Base-by-base conservation (phyloP, 2,329 filamentous ascomycete species). In the Colletotrichum brevisporum region DNA sequence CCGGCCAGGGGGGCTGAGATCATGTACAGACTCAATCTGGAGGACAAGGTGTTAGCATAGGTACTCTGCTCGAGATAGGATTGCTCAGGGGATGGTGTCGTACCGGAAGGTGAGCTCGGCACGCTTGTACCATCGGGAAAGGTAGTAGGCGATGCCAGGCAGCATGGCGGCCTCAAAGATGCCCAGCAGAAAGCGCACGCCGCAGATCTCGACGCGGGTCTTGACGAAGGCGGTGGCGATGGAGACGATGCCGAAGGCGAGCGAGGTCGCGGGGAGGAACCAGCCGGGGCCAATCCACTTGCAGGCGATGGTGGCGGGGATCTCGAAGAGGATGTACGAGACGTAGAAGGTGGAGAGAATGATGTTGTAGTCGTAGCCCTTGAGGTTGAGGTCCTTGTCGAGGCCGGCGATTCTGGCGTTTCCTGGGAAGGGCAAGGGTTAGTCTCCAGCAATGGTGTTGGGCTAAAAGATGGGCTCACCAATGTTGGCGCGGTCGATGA, bases 401-500 rank as follows among this genome's bases (percentile, higher is more conserved):
- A 93, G 81, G 0, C 90, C 90, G 4, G 90, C 90, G 18, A 93
- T 81, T 71, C 85, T 86, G 2, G 90, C 91, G 76, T 93, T 93
- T n/a, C 90, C 89, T 91, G 48, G 1, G 31, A 36, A 10, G 31
- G 31, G 31, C 2, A 9, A 5, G n/a, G 10, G 36, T 63, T 12
- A 57, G 36, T 8, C 15, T 21, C 21, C 5, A 13, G n/a, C 0
- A 2, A 10, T 1, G 16, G 2, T 10, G 21, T 1, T 5, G 15
- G n/a, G 4, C 1, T n/a, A 1, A 2, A 18, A 5, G 8, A 6
- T 15, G 15, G 9, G 1, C 81, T 75, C 75, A 90, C 90, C 91
- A 45, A 94, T 91, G 70, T 93, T 93, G 26, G 91, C 89, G n/a
- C 91, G 85, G 73, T 93, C 91, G 71, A 93, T 92, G 78, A 92